A percentile compares a stretch with the other conserved stretches of the same genome.
Conservation (phyloP, 202 grass and related monocot species). For the Alloteropsis angusta region DNA sequence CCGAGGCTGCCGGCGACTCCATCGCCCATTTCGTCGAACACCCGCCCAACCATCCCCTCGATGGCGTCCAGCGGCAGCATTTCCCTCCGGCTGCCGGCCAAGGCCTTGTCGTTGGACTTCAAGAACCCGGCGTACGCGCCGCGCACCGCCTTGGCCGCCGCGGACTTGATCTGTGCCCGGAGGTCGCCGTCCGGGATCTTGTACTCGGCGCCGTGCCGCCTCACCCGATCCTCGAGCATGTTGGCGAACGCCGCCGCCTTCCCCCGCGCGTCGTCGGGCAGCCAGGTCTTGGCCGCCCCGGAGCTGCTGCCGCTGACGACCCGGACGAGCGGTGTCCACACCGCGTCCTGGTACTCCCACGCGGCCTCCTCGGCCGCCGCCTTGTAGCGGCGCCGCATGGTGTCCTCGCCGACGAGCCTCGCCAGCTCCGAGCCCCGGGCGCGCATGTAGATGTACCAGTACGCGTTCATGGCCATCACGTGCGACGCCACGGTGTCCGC, state of each 20-base stretch:
- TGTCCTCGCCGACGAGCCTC: slow-evolving; percentile 44
- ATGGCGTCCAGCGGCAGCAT: slow-evolving; percentile 31
- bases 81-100: background rate
- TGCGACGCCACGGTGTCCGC: slow-evolving; percentile 26
- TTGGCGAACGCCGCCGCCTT: slow-evolving; percentile 26
- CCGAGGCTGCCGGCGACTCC: background rate
- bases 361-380: slow-evolving; percentile 53
- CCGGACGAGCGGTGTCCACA: slow-evolving; percentile 35
- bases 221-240: slow-evolving; percentile 29
- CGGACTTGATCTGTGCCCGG: slow-evolving; percentile 41
- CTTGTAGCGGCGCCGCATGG: slow-evolving; percentile 42
- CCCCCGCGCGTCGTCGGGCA: slow-evolving; percentile 8
- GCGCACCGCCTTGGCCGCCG: slow-evolving; percentile 36
- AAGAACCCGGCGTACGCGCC: slow-evolving; percentile 46
- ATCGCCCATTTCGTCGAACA: slow-evolving; percentile 45
- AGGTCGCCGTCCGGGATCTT: slow-evolving; percentile 47
- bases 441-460: slow-evolving; percentile 80
- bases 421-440: slow-evolving; percentile 44
- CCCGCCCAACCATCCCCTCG: slow-evolving; percentile 19
- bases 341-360: slow-evolving; percentile 51
- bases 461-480: slow-evolving; percentile 56
- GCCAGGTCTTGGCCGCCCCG: slow-evolving; percentile 3
- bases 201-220: slow-evolving; percentile 30
- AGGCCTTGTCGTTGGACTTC: slow-evolving; percentile 29
- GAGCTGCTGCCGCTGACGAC: slow-evolving; percentile 26